Base-by-base conservation (phyloP, 1,284 basidiomycete species). In the Schizophyllum commune region DNA sequence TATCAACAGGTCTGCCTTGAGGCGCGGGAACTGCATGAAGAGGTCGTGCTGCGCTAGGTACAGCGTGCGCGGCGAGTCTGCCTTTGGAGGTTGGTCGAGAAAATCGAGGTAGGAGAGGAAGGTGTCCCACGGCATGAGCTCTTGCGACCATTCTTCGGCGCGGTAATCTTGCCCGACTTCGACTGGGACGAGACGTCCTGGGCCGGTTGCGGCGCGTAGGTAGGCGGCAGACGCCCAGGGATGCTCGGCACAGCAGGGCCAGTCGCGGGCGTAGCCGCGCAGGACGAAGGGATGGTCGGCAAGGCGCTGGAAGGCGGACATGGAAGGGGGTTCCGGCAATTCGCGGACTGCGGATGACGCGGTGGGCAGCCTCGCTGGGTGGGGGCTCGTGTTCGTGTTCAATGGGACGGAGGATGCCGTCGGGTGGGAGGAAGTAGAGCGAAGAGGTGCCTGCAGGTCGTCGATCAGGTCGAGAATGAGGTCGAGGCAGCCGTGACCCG, bases 11-110 rank as follows among this genome's bases (percentile, higher is more conserved):
- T 98, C 96, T 9, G 79, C 73, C 58, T 82, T 78, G 32, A 99
- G 78, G 1, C 73, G 71, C 0, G 94, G 94, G 67, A 98, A 94
- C 71, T 99, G 96, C 32, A 75, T 78, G 65, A 96, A 80, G 6
- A 99, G 81, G 65, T 86, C 83, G 73, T 98, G 89, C 69, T 99
- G 96, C 0, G 96, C 96, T 34, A 98, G 84, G 72, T 99, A 99
- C n/a, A 89, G 68, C 13, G 79, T 68, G 21, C 57, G 56, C 9
- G 64, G 65, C 4, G 52, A 22, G 34, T 66, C 59, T 53, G 65
- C 52, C 2, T 63, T 60, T n/a, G 65, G 56, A 34, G 66, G 59
- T 51, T 73, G 68, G 56, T 75, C 75, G 54, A 78, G 69, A 62
- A 77, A 77, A 56, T 83, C 78, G 7, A 92, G 78, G 15, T 74